phyloP scores from a whole-genome alignment of 202 grass and related monocot genomes.

The Bolboschoenoplectus hybrid region DNA sequence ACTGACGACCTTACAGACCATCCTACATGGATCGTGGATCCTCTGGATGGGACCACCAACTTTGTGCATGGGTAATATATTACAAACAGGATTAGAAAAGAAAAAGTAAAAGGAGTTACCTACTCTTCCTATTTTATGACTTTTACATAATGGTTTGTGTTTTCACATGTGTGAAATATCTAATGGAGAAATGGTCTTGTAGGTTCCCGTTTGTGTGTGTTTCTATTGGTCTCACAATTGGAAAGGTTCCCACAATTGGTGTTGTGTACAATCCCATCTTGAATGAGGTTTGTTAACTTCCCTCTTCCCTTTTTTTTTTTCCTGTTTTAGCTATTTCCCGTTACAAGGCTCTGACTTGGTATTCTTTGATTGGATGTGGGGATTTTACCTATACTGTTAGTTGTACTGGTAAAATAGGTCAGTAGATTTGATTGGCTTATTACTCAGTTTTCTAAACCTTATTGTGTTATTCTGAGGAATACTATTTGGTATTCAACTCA shows the following conservation, averaged over 20 bases:
- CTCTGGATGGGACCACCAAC: constrained; percentile 95
- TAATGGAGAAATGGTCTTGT: constrained; percentile 18
- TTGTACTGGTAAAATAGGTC: not conserved
- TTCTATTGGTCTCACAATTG: constrained; percentile 87
- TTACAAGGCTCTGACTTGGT: not conserved
- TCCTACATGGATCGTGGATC: constrained; percentile 95
- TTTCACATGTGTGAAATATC: constrained; percentile 24
- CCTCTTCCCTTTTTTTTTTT: constrained; percentile 5
- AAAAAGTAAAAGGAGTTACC: not conserved
- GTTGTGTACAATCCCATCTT: constrained; percentile 95
- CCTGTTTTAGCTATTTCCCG: not conserved
- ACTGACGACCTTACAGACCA: constrained; percentile 75
- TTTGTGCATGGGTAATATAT: constrained; percentile 87
- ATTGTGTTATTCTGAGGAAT: not conserved
- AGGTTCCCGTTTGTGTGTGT: constrained; percentile 96
- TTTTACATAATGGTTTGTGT: not conserved
- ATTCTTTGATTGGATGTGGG: not conserved
- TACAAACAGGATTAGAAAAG: not conserved
- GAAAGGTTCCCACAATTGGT: constrained; percentile 74
- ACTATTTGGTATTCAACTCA: not conserved
- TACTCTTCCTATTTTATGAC: constrained; percentile 26
- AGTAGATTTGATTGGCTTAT: not conserved
- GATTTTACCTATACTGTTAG: constrained; percentile 8
- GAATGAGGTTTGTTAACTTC: constrained; percentile 62
- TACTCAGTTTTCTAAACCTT: not conserved